Percentiles rank a stretch among this genome's conserved stretches.
These are phyloP conservation scores for Falciphora oryzae DNA, from an alignment of 2,329 filamentous ascomycete genomes.

Conservation along the genomic window DNA sequence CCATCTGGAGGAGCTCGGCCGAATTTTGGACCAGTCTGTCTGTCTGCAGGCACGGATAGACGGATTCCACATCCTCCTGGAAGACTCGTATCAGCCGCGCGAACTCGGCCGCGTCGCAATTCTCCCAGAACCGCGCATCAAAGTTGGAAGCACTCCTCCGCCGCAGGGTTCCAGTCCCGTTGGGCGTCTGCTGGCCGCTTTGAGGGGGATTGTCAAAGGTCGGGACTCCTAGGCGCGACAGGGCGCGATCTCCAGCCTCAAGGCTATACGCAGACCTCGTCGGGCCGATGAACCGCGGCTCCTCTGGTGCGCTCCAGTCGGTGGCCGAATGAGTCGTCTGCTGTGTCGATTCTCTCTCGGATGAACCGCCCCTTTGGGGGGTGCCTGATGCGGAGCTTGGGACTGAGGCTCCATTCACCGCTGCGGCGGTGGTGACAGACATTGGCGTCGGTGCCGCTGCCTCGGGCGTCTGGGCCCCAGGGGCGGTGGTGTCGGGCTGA, in stretches of 20 bases:
- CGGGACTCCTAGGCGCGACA: slow-evolving; percentile 31
- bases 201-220: slow-evolving; percentile 20
- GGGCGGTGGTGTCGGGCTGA: too few species aligned
- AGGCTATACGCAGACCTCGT: slow-evolving; percentile 30
- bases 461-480: too few species aligned
- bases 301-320: slow-evolving; percentile 20
- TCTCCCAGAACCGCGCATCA: slow-evolving; percentile 20
- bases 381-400: too few species aligned
- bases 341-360: too few species aligned
- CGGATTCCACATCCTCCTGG: slow-evolving; percentile 33
- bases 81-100: slow-evolving; percentile 28
- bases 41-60: slow-evolving; percentile 24
- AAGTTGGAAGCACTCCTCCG: slow-evolving; percentile 19
- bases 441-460: too few species aligned
- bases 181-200: slow-evolving; percentile 15
- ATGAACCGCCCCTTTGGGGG: too few species aligned
- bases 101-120: slow-evolving; percentile 13
- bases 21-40: slow-evolving; percentile 21
- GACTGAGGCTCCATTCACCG: too few species aligned
- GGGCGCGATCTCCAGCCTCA: slow-evolving; percentile 27
- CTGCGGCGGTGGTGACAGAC: too few species aligned
- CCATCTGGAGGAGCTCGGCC: slow-evolving; percentile 17
- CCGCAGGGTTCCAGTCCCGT: slow-evolving; percentile 7
- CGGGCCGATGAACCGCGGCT: slow-evolving; percentile 31
- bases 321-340: too few species aligned